Conservation (phyloP, 208 protist genomes). For the Trypanosoma scelopori region DNA sequence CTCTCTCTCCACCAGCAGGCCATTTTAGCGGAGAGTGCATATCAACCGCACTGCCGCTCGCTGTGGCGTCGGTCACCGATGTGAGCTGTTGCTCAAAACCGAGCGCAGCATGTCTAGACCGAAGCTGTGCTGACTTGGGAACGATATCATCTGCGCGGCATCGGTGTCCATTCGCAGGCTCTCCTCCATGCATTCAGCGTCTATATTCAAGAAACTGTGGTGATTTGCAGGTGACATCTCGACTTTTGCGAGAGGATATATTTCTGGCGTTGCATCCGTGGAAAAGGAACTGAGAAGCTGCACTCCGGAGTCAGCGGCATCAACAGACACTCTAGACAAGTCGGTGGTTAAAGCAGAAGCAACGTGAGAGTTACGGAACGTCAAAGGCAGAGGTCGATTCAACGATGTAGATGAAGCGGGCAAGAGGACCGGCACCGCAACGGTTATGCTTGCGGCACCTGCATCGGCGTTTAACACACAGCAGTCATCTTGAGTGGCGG, state of each 20-base stretch:
- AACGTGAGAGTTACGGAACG: too few species aligned
- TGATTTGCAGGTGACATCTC: background rate
- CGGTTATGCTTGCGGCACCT: too few species aligned
- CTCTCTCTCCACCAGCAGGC: too few species aligned
- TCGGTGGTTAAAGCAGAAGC: too few species aligned
- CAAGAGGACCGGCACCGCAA: too few species aligned
- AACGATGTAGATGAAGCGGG: too few species aligned
- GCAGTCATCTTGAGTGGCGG: background rate
- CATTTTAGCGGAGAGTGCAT: background rate
- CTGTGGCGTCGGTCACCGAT: background rate
- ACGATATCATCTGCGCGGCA: conserved; percentile 26
- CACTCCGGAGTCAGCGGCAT: too few species aligned
- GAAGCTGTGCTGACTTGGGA: conserved; percentile 44
- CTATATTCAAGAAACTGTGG: background rate
- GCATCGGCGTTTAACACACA: too few species aligned
- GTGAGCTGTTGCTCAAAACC: conserved; percentile 20
- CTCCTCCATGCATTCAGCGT: background rate
- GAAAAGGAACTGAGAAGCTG: too few species aligned
- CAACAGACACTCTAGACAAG: too few species aligned
- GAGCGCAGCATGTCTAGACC: conserved; percentile 47
- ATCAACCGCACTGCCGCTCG: background rate
- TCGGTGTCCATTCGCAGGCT: conserved; percentile 8
- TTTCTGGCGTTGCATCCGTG: too few species aligned
- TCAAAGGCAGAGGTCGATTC: too few species aligned
- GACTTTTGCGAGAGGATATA: background rate